Evolutionary conservation across 2,329 filamentous ascomycete genomes (phyloP).

Genomic region (Colletotrichum cereale): DNA sequence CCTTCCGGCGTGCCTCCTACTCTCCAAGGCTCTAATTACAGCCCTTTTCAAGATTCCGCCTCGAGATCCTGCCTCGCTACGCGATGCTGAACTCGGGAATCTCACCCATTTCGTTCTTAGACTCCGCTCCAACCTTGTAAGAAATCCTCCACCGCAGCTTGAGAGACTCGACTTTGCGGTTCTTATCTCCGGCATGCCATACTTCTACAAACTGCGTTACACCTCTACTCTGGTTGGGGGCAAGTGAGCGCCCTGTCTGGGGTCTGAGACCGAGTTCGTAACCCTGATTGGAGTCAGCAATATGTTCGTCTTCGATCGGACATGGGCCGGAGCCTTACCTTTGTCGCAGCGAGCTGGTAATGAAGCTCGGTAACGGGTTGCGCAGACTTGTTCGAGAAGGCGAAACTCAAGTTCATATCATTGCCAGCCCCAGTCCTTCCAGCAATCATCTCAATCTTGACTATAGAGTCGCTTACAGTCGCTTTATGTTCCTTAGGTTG

Average conservation of each 20-base stretch:
- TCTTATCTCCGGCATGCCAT: constrained; percentile 76
- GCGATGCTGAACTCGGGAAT: constrained; percentile 83
- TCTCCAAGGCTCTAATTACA: constrained; percentile 9
- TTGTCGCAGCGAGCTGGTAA: constrained; percentile 93
- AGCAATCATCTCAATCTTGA: constrained; percentile 81
- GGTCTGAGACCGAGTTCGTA: constrained; percentile 86
- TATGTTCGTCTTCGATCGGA: neutral
- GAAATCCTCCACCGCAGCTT: constrained; percentile 92
- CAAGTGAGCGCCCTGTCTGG: constrained; percentile 83
- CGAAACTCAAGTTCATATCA: constrained; percentile 77
- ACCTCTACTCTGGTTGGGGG: constrained; percentile 78
- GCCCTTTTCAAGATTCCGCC: neutral
- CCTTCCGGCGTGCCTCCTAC: neutral
- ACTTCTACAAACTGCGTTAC: constrained; percentile 86
- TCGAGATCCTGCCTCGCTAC: constrained; percentile 50
- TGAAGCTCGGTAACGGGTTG: constrained; percentile 83
- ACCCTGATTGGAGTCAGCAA: constrained; percentile 64
- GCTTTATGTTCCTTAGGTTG: constrained; percentile 73
- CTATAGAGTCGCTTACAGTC: constrained; percentile 75
- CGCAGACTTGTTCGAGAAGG: constrained; percentile 85
- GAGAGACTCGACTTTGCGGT: constrained; percentile 78
- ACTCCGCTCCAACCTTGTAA: constrained; percentile 77
- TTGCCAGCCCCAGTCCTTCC: constrained; percentile 67
- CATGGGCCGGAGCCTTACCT: constrained; percentile 65
- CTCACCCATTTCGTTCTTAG: constrained; percentile 85